Evolutionary conservation across 176 grass and related monocot species (phyloP).

Genomic region (Triticum monococcum): DNA sequence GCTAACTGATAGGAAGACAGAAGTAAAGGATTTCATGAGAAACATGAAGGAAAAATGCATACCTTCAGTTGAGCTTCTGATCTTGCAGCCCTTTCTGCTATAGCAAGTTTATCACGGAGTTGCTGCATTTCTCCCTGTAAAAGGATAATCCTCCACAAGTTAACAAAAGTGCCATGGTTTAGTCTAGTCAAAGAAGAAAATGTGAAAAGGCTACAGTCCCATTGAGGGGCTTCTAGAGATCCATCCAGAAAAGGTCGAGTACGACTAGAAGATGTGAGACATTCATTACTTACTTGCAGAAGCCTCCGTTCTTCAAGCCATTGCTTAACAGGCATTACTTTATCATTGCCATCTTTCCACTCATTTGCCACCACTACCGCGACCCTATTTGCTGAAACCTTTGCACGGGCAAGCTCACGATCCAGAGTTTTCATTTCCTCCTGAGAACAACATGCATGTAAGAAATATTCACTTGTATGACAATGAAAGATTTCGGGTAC

Average conservation of each 20-base stretch:
- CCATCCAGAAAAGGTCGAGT: background rate
- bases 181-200: background rate
- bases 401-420: conserved; percentile 87
- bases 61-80: conserved; percentile 98
- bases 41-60: background rate
- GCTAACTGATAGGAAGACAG: background rate
- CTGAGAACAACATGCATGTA: conserved; percentile 38
- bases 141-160: conserved; percentile 11
- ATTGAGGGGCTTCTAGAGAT: background rate
- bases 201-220: background rate
- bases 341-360: conserved; percentile 98
- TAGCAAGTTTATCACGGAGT: conserved; percentile 90
- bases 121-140: conserved; percentile 96
- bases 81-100: conserved; percentile 76
- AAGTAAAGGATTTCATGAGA: background rate
- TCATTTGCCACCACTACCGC: conserved; percentile 99
- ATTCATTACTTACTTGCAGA: conserved; percentile 63
- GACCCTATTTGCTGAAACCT: conserved; percentile 95
- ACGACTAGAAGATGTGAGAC: background rate
- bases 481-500: too few species aligned
- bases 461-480: too few species aligned
- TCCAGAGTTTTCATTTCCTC: conserved; percentile 98
- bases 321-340: conserved; percentile 99
- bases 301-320: conserved; percentile 94
- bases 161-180: conserved; percentile 19